Percentiles rank a stretch among this genome's conserved stretches.
Conservation (phyloP, 2,329 filamentous ascomycete genomes). For the Diaporthe ampelina region DNA sequence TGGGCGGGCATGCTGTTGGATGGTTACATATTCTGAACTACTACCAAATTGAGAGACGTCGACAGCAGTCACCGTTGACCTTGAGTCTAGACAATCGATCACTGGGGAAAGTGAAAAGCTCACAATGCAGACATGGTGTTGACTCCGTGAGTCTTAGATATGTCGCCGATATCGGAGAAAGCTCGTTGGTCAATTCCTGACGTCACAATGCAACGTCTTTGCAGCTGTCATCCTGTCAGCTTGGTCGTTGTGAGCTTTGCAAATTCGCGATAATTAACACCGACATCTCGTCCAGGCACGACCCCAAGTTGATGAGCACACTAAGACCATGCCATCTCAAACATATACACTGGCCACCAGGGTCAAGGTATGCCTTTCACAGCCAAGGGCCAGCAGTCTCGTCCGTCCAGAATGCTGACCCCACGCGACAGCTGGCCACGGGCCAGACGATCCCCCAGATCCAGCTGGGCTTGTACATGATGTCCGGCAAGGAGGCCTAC, state of each 20-base stretch:
- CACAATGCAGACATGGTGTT: not conserved
- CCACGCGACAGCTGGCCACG: constrained; percentile 68
- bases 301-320: not conserved
- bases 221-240: constrained; percentile 5
- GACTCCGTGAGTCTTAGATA: not conserved
- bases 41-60: too few species aligned
- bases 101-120: too few species aligned
- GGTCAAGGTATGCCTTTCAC: constrained; percentile 30
- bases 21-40: too few species aligned
- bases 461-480: constrained; percentile 82
- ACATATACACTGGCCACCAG: constrained; percentile 38
- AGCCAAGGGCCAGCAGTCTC: constrained; percentile 33
- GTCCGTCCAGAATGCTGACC: constrained; percentile 39
- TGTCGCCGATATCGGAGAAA: constrained; percentile 37
- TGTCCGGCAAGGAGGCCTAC: constrained; percentile 72
- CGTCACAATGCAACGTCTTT: constrained; percentile 33
- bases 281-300: not conserved
- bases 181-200: constrained; percentile 16
- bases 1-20: too few species aligned
- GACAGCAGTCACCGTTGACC: too few species aligned
- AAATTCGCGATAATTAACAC: not conserved
- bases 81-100: too few species aligned
- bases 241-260: not conserved
- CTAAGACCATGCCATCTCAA: constrained; percentile 26
- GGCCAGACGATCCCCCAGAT: constrained; percentile 77